Evolutionary conservation across 1,284 basidiomycete genomes (phyloP), one percentile per base, ranked within the genome.

Genomic region (Wallemia hederae): DNA sequence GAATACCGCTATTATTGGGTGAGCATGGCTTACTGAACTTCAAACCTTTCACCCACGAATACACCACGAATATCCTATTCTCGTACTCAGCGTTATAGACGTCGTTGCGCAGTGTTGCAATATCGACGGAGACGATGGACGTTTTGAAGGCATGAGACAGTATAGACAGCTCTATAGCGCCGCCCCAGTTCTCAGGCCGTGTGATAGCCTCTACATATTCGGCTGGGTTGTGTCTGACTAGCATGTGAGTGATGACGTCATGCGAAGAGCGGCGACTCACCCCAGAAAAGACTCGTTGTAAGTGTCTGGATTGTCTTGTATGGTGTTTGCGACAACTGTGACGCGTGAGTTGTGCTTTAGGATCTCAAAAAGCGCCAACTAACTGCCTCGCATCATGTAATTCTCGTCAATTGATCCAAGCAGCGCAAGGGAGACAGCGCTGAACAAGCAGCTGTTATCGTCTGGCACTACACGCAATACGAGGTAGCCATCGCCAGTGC

Each of bases 31-130:
- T 39, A 33, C 24, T 59, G 58, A 29, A 61, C 58, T 19, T 59
- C 55, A 57, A 61, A 59, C 22, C 59, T 31, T 58, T 55, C 22
- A 92, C 91, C 7, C 89, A 90, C 1, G 85, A 88, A 71, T 96
- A 96, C 1, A 94, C 76, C 17, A 94, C 68, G 11, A 60, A 66
- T 27, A 60, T 70, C 68, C 72, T 61, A n/a, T 69, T 68, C 33
- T 71, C 69, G 60, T 71, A 72, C 24, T 69, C 63, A 61, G 85
- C 80, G 1, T 80, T 74, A 67, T 92, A 92, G 19, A 76, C 77
- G 71, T 92, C 87, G 62, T 88, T 77, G n/a, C 89, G 78, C 0
- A 90, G 89, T 0, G 85, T 86, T 67, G 90, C 83, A 59, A 96
- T 85, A 68, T 96, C 90, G 61, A 94, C 77, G 60, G 84, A 88